Evolutionary conservation across 2,329 filamentous ascomycete genomes (phyloP).

Genomic region (Pseudogymnoascus verrucosus): DNA sequence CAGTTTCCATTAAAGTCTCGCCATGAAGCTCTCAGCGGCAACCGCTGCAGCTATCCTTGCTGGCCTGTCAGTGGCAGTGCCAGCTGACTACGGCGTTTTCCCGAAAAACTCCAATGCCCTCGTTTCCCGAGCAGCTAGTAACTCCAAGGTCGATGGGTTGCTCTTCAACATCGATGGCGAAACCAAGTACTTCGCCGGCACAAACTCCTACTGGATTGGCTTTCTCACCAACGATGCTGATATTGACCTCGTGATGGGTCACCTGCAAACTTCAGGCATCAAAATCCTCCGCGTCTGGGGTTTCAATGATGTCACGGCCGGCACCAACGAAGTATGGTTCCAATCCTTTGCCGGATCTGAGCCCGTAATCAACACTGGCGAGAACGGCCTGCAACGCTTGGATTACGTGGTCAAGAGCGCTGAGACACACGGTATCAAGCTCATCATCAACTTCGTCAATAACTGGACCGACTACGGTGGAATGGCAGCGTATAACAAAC

Average conservation of each 20-base stretch:
- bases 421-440: constrained; percentile 50
- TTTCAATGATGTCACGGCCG: constrained; percentile 47
- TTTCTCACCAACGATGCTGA: constrained; percentile 44
- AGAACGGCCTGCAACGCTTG: constrained; percentile 54
- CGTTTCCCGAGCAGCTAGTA: background rate
- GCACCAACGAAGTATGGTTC: constrained; percentile 9
- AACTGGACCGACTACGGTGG: constrained; percentile 64
- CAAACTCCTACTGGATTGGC: constrained; percentile 46
- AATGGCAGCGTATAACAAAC: constrained; percentile 49
- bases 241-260: constrained; percentile 40
- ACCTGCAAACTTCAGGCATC: constrained; percentile 42
- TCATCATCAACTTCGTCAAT: constrained; percentile 61
- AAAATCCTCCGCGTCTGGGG: constrained; percentile 54
- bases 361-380: constrained; percentile 55
- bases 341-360: constrained; percentile 29
- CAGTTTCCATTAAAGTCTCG: background rate
- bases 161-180: constrained; percentile 34
- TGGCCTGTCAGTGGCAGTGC: background rate
- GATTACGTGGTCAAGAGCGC: constrained; percentile 56
- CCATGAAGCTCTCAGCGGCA: background rate
- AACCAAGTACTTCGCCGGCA: constrained; percentile 42
- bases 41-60: background rate
- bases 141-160: constrained; percentile 18
- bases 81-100: background rate
- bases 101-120: background rate